Evolutionary conservation across 768 basidiomycete genomes (phyloP).

Genomic region (Termitomyces sp.): DNA sequence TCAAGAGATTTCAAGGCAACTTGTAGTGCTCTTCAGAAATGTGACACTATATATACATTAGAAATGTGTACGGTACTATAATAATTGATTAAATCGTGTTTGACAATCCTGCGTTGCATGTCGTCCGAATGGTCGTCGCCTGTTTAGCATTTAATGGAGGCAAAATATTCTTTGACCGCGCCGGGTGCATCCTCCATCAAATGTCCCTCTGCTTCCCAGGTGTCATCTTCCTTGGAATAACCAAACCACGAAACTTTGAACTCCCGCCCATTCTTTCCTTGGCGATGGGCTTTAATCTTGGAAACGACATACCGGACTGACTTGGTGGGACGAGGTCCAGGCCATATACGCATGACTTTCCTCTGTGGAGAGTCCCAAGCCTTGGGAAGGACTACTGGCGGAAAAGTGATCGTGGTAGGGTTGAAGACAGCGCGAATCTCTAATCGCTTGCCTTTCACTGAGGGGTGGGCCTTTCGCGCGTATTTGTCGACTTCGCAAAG

Average conservation of each 20-base stretch:
- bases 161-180: conserved; percentile 39
- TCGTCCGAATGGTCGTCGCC: background rate
- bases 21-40: no score
- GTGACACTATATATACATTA: background rate
- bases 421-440: conserved; percentile 36
- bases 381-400: conserved; percentile 38
- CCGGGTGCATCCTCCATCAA: conserved; percentile 48
- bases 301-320: conserved; percentile 44
- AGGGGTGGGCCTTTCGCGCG: conserved; percentile 51
- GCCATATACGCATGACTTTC: conserved; percentile 36
- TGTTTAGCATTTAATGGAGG: background rate
- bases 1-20: no score
- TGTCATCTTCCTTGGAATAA: conserved; percentile 45
- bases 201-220: conserved; percentile 53
- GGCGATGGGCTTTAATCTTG: conserved; percentile 34
- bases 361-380: conserved; percentile 56
- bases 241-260: conserved; percentile 56
- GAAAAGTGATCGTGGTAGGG: conserved; percentile 20
- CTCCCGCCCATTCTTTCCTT: conserved; percentile 30
- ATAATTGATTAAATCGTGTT: background rate
- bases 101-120: background rate
- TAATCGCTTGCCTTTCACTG: conserved; percentile 38
- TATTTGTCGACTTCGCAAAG: conserved; percentile 83
- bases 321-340: conserved; percentile 27
- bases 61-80: background rate